Percentiles rank a stretch among this genome's conserved stretches.
phyloP scores from a whole-genome alignment of 108 stramenopile genomes.

The Schizochytrium sp. region DNA sequence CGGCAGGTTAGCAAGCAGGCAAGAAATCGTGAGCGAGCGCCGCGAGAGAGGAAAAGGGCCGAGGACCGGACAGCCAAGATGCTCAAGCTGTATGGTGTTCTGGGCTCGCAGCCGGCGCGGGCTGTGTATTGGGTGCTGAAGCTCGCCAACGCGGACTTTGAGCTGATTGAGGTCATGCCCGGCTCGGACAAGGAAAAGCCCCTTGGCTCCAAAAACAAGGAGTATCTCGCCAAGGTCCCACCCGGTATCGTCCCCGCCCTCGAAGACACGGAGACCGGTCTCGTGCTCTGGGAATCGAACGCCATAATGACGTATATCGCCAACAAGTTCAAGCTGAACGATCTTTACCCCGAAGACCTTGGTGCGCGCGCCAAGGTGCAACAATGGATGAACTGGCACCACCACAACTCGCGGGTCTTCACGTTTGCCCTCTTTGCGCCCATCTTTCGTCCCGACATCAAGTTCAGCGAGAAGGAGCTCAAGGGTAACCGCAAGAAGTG shows the following conservation, averaged over 20 bases:
- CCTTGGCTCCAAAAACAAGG: background rate
- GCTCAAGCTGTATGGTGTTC: conserved; percentile 10
- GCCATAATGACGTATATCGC: background rate
- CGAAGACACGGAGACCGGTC: background rate
- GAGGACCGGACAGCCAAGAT: background rate
- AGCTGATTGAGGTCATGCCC: background rate
- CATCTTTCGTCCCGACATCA: background rate
- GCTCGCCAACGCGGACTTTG: background rate
- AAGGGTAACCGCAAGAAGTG: background rate
- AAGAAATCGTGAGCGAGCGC: too few species aligned
- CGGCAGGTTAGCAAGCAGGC: too few species aligned
- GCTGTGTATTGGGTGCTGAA: background rate
- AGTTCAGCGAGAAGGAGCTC: background rate
- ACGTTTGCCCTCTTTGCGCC: background rate
- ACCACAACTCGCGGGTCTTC: background rate
- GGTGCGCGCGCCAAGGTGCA: background rate
- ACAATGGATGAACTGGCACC: conserved; percentile 4
- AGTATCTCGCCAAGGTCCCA: background rate
- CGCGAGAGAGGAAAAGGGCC: too few species aligned
- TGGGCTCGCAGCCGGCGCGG: background rate
- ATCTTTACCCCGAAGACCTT: background rate
- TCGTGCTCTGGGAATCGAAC: conserved; percentile 3
- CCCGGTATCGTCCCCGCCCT: background rate
- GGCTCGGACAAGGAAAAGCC: background rate
- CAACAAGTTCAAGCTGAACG: background rate